These are phyloP conservation scores for Artomyces pyxidatus DNA, from an alignment of 768 basidiomycete genomes.

Conservation along the genomic window DNA sequence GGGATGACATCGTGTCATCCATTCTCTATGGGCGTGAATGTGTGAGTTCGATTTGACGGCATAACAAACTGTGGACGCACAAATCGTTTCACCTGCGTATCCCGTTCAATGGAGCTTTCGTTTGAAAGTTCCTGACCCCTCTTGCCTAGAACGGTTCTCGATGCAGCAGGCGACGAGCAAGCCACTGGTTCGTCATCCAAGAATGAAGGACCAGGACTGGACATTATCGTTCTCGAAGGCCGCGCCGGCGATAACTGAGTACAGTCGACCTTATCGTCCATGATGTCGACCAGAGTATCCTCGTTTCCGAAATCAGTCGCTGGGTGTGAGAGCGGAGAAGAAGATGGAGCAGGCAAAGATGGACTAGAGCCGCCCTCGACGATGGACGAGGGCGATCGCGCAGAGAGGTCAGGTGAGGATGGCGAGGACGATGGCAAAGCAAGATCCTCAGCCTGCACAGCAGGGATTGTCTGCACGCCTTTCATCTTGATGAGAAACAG, in stretches of 20 bases:
- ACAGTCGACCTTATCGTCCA: too few relatives aligned
- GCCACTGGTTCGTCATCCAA: not conserved
- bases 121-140: too few relatives aligned
- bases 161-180: not conserved
- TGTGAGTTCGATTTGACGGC: not conserved
- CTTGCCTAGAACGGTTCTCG: not conserved
- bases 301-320: not conserved
- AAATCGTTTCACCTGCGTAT: slow-evolving; percentile 7
- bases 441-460: too few relatives aligned
- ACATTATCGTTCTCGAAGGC: not conserved
- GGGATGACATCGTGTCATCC: slow-evolving; percentile 11
- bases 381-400: not conserved
- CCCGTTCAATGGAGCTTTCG: too few relatives aligned
- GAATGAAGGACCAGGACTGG: slow-evolving; percentile 1
- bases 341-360: not conserved
- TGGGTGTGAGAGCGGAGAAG: not conserved
- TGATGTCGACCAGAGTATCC: too few relatives aligned
- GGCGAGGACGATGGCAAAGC: too few relatives aligned
- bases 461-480: too few relatives aligned
- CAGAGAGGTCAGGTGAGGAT: not conserved
- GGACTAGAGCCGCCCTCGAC: not conserved
- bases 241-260: too few relatives aligned
- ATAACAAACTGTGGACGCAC: slow-evolving; percentile 1
- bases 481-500: too few relatives aligned
- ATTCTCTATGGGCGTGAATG: slow-evolving; percentile 9